These are phyloP conservation scores for Fistulinella prunicolor DNA, from an alignment of 768 basidiomycete species.

Conservation along the genomic window DNA sequence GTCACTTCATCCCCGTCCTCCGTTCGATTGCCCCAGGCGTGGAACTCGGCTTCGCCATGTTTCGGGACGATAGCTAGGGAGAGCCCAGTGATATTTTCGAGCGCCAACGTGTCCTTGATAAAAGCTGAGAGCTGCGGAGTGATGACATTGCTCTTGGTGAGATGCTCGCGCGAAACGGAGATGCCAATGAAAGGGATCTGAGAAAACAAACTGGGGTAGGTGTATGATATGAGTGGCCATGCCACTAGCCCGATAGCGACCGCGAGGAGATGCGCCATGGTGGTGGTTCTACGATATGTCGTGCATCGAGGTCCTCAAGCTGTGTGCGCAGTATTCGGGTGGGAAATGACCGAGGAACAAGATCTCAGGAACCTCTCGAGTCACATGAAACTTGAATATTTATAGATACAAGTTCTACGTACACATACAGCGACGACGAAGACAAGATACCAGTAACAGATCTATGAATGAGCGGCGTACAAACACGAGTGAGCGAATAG, in stretches of 20 bases:
- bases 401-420: constrained; percentile 6
- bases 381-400: too few relatives aligned
- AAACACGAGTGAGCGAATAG: constrained; percentile 17
- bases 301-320: neutral
- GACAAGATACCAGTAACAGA: neutral
- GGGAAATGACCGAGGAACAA: too few relatives aligned
- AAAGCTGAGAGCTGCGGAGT: constrained; percentile 16
- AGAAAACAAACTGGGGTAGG: constrained; percentile 5
- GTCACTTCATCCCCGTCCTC: constrained; percentile 34
- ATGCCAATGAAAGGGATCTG: neutral
- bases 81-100: constrained; percentile 30
- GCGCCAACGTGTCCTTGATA: constrained; percentile 17
- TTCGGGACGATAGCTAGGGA: constrained; percentile 28
- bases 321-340: too few relatives aligned
- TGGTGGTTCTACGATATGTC: neutral
- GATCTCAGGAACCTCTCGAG: too few relatives aligned
- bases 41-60: constrained; percentile 28
- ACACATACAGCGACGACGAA: neutral
- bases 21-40: constrained; percentile 34
- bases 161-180: neutral
- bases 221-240: constrained; percentile 11
- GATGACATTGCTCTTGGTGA: constrained; percentile 7
- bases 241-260: constrained; percentile 8
- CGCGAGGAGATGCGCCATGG: constrained; percentile 10
- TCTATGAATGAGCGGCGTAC: constrained; percentile 13